These are phyloP conservation scores for Blastocystis hominis DNA, from an alignment of 352 stramenopile species.

Conservation along the genomic window DNA sequence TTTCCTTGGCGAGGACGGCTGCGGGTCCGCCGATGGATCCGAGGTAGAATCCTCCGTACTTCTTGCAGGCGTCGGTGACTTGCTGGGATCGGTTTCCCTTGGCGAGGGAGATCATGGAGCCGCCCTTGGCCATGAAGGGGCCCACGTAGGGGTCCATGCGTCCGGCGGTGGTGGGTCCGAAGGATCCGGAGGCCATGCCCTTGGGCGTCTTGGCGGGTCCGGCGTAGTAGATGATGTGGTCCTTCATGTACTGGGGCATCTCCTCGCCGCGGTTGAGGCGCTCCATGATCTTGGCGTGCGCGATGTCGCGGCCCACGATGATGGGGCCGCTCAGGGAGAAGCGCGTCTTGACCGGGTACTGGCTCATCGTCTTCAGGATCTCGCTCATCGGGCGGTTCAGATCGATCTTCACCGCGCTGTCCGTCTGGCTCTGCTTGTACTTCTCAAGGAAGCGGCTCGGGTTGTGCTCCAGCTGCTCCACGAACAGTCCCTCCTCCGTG, in stretches of 20 bases:
- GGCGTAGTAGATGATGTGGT: constrained; percentile 81
- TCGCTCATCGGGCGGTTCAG: constrained; percentile 75
- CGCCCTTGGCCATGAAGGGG: constrained; percentile 73
- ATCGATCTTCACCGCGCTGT: constrained; percentile 70
- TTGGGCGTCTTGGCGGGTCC: constrained; percentile 78
- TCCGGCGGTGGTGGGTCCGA: constrained; percentile 76
- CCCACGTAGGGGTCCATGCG: constrained; percentile 79
- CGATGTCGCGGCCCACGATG: constrained; percentile 78
- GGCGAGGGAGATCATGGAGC: constrained; percentile 75
- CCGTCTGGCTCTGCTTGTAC: constrained; percentile 66
- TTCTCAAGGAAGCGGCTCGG: constrained; percentile 74
- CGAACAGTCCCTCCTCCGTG: constrained; percentile 75
- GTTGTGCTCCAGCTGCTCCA: constrained; percentile 76
- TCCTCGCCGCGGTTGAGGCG: constrained; percentile 72
- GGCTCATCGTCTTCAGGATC: constrained; percentile 67
- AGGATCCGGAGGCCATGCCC: constrained; percentile 74
- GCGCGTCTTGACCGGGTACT: constrained; percentile 73
- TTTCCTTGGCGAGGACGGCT: constrained; percentile 77
- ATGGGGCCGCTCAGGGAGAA: constrained; percentile 75
- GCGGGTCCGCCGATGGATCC: constrained; percentile 76
- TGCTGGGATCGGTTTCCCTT: constrained; percentile 76
- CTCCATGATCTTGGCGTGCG: constrained; percentile 77
- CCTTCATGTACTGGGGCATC: constrained; percentile 77
- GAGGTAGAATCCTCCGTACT: constrained; percentile 78
- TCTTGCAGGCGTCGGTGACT: constrained; percentile 78